Base-by-base conservation (phyloP, 805 yeast genomes). In the Pichia ethanolica region DNA sequence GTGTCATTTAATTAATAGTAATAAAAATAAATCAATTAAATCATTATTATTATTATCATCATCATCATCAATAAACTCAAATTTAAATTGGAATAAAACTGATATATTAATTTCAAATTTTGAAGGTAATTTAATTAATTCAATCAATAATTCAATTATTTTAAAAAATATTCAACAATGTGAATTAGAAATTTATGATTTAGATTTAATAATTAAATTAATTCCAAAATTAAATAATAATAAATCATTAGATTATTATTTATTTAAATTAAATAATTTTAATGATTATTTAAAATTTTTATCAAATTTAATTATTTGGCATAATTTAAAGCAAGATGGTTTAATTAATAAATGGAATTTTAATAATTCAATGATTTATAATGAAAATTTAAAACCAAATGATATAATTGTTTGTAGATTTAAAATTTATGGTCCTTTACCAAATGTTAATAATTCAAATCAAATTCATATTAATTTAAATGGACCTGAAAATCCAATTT, bases 361-460 rank as follows among this genome's bases (percentile, higher is more conserved):
- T 48, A 68, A 67, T 32, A 56, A 56, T 33, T 58, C 67, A 10
- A 56, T 62, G 4, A 59, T 57, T 10, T 59, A 59, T 36, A 56
- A 59, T 28, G 48, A 54, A 7, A 57, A 53, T 10, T 44, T 56
- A 32, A 53, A 54, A 32, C 55, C 61, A n/a, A 60, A 62, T 33
- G 65, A 66, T 54, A 59, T 83, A 12, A 65, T 83, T 45, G 83
- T 82, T 20, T 81, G 88, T 49, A 73, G 85, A 38, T 79, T 84
- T 58, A 79, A 78, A 59, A 71, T 84, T 1, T 85, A 66, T 63
- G 89, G 87, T 0, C 87, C 87, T 4, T 56, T 78, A 27, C 45
- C 45, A 9, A 9, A 30, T 30, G 32, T 30, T 30, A 9, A 30
- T 7, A 30, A 30, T 30, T 30, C 32, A 30, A 30, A 30, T 30